Percentiles rank a stretch among this genome's conserved stretches.
These are phyloP conservation scores for Populus davidiana DNA, from an alignment of 345 rosid species.

Conservation along the genomic window DNA sequence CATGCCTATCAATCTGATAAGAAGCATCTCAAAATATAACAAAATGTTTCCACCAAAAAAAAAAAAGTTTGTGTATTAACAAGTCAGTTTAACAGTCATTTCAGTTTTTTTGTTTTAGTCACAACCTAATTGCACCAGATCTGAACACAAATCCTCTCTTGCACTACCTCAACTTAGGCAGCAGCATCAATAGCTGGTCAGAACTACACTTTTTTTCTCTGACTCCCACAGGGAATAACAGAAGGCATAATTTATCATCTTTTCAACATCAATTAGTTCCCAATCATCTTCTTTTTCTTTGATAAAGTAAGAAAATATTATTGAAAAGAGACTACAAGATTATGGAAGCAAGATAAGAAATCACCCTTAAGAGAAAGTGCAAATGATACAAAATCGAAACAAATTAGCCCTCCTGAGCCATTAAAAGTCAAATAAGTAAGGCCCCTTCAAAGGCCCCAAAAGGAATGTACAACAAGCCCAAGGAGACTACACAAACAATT, in stretches of 20 bases:
- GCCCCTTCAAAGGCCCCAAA: neutral
- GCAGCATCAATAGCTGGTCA: neutral
- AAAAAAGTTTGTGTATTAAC: neutral
- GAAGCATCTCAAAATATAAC: neutral
- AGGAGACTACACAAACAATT: neutral
- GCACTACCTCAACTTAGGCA: neutral
- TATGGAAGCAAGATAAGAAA: neutral
- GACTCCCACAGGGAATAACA: neutral
- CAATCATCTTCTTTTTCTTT: neutral
- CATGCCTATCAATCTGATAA: neutral
- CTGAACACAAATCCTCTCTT: neutral
- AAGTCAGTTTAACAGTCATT: neutral
- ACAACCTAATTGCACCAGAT: neutral
- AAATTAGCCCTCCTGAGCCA: neutral
- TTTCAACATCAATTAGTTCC: neutral
- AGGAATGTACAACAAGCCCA: neutral
- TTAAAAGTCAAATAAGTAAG: neutral
- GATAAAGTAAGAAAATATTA: neutral
- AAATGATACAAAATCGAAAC: neutral
- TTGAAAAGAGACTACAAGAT: neutral
- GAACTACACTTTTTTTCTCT: neutral
- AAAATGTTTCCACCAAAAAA: neutral
- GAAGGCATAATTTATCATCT: neutral
- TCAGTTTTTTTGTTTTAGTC: neutral
- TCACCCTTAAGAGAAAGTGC: neutral